These are phyloP conservation scores for Cystobasidium pallidum DNA, from an alignment of 1,284 basidiomycete species.

Conservation along the genomic window DNA sequence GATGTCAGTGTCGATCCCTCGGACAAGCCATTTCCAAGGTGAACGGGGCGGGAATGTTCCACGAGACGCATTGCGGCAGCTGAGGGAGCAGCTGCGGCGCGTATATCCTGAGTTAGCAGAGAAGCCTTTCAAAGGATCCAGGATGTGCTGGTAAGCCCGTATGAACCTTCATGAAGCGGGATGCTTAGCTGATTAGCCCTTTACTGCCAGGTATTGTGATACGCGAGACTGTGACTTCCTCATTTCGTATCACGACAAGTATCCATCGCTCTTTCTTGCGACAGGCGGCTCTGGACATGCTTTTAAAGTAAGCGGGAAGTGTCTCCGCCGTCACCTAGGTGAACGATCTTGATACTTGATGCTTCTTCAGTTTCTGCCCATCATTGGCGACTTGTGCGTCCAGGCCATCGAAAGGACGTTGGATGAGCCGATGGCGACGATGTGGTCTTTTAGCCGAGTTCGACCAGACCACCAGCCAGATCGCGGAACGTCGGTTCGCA, in stretches of 20 bases:
- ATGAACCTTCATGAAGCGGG: too few relatives aligned
- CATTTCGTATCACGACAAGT: slow-evolving; percentile 67
- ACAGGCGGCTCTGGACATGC: slow-evolving; percentile 80
- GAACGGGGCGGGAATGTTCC: slow-evolving; percentile 62
- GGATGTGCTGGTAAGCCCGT: slow-evolving; percentile 75
- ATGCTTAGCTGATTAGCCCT: slow-evolving; percentile 69
- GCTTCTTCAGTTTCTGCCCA: slow-evolving; percentile 31
- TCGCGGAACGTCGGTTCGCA: slow-evolving; percentile 23
- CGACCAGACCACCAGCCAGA: slow-evolving; percentile 37
- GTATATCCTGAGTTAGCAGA: slow-evolving; percentile 73
- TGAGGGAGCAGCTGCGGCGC: slow-evolving; percentile 63
- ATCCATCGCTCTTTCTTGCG: slow-evolving; percentile 68
- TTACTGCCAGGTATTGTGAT: slow-evolving; percentile 45
- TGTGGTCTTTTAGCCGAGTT: slow-evolving; percentile 43
- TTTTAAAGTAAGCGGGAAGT: slow-evolving; percentile 66
- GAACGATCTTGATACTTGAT: neutral
- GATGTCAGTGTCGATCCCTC: slow-evolving; percentile 13
- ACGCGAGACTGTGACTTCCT: slow-evolving; percentile 71
- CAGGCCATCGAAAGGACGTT: slow-evolving; percentile 40
- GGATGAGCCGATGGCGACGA: slow-evolving; percentile 32
- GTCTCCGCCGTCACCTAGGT: too few relatives aligned
- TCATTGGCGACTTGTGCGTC: slow-evolving; percentile 30
- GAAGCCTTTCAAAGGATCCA: slow-evolving; percentile 68
- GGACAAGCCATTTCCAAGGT: slow-evolving; percentile 37
- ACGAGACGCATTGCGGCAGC: slow-evolving; percentile 59